Percentiles rank a stretch among this genome's conserved stretches.
These are phyloP conservation scores for Solanum peruvianum DNA, from an alignment of 257 asterid species.

Conservation along the genomic window DNA sequence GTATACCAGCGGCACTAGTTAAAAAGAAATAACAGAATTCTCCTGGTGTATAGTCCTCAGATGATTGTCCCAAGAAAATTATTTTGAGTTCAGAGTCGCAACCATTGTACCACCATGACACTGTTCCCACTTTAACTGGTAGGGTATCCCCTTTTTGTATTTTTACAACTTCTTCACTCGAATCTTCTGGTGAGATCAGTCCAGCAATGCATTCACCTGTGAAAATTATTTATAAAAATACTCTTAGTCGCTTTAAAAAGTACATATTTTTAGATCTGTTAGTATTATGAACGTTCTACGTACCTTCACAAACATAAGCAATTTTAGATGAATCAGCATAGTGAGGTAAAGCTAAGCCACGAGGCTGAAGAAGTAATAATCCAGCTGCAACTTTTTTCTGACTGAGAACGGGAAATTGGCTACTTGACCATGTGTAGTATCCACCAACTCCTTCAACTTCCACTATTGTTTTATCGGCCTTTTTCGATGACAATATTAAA, in stretches of 20 bases:
- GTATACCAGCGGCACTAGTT: constrained; percentile 16
- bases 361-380: constrained; percentile 21
- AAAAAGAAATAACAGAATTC: constrained; percentile 18
- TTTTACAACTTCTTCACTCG: not conserved
- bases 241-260: too few species aligned
- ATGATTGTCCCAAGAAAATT: constrained; percentile 2
- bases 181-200: not conserved
- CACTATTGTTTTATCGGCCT: constrained; percentile 11
- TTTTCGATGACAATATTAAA: constrained; percentile 13
- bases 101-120: constrained; percentile 12
- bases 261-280: too few species aligned
- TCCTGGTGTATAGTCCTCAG: not conserved
- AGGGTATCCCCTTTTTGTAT: constrained; percentile 1
- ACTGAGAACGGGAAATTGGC: constrained; percentile 5
- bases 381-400: constrained; percentile 27
- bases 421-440: constrained; percentile 30
- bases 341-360: constrained; percentile 42
- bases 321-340: constrained; percentile 24
- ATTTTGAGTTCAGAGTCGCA: not conserved
- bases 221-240: too few species aligned
- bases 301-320: constrained; percentile 29
- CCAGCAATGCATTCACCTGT: constrained; percentile 8
- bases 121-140: not conserved
- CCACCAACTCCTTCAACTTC: constrained; percentile 30
- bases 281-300: too few species aligned